phyloP scores from a whole-genome alignment of 176 grass and related monocot species.

The Cenchrus americanus region DNA sequence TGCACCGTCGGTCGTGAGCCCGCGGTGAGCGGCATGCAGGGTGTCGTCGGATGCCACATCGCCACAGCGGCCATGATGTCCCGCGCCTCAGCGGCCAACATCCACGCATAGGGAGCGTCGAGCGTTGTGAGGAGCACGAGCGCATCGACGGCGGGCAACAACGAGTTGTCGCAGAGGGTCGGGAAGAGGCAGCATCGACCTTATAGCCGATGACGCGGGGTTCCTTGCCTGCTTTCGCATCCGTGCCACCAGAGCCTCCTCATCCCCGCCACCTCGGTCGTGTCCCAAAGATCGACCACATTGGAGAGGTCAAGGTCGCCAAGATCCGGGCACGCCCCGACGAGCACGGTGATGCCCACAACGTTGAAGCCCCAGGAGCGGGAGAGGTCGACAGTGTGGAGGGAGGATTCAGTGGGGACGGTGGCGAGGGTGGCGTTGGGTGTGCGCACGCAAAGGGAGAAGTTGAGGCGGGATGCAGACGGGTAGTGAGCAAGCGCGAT shows the following conservation, averaged over 20 bases:
- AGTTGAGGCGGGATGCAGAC: constrained; percentile 46
- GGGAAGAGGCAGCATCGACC: too few relatives aligned
- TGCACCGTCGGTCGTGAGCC: constrained; percentile 32
- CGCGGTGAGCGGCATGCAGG: background rate
- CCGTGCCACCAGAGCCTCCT: background rate
- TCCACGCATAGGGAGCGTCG: too few relatives aligned
- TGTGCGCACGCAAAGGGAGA: constrained; percentile 73
- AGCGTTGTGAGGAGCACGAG: too few relatives aligned
- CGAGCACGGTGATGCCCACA: constrained; percentile 53
- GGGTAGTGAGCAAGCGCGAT: constrained; percentile 61
- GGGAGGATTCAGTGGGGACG: background rate
- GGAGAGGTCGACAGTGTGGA: constrained; percentile 71
- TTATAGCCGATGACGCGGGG: too few relatives aligned
- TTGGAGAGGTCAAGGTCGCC: constrained; percentile 80
- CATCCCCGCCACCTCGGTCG: constrained; percentile 50
- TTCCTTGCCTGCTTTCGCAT: too few relatives aligned
- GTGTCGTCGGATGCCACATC: too few relatives aligned
- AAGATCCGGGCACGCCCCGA: constrained; percentile 38
- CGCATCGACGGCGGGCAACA: too few relatives aligned
- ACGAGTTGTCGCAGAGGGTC: too few relatives aligned
- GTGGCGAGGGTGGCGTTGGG: constrained; percentile 42
- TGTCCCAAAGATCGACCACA: constrained; percentile 55
- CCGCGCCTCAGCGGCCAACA: too few relatives aligned
- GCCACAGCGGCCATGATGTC: too few relatives aligned
- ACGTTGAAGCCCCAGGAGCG: constrained; percentile 60